Evolutionary conservation across 129 eudicot species (phyloP).

Genomic region (Pseudognaphalium luteoalbum): DNA sequence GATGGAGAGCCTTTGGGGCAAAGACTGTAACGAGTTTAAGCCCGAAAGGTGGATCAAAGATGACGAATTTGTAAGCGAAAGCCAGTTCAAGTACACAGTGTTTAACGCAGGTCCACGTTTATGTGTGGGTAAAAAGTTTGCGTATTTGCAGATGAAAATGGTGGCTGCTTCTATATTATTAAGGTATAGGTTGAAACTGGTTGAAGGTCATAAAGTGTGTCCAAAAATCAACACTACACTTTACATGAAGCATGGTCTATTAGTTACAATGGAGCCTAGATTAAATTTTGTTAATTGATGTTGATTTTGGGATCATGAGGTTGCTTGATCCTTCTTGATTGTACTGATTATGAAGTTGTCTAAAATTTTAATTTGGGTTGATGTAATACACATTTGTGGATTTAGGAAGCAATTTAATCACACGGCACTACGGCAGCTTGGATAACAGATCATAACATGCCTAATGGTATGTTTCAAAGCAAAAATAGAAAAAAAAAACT

Average conservation of each 20-base stretch:
- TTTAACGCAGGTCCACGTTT: constrained; percentile 67
- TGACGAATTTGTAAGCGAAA: constrained; percentile 49
- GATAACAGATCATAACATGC: neutral
- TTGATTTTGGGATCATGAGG: constrained; percentile 14
- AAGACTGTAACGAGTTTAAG: constrained; percentile 49
- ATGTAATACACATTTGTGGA: neutral
- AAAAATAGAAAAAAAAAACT: no score
- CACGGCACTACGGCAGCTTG: neutral
- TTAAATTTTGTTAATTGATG: constrained; percentile 14
- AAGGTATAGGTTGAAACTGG: constrained; percentile 49
- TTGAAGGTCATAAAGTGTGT: constrained; percentile 43
- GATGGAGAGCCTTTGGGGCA: constrained; percentile 56
- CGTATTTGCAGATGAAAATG: constrained; percentile 71
- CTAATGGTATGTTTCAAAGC: no score
- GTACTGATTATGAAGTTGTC: constrained; percentile 21
- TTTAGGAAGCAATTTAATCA: neutral
- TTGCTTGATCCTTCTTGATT: constrained; percentile 14
- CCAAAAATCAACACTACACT: constrained; percentile 60
- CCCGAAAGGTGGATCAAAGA: constrained; percentile 75
- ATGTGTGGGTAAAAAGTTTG: constrained; percentile 67
- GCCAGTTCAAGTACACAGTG: constrained; percentile 52
- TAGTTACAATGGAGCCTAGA: constrained; percentile 52
- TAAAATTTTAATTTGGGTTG: constrained; percentile 1
- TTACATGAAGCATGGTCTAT: constrained; percentile 60
- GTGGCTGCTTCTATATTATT: constrained; percentile 58